Evolutionary conservation across 2,329 filamentous ascomycete genomes (phyloP).

Genomic region (Ilyonectria sp.): DNA sequence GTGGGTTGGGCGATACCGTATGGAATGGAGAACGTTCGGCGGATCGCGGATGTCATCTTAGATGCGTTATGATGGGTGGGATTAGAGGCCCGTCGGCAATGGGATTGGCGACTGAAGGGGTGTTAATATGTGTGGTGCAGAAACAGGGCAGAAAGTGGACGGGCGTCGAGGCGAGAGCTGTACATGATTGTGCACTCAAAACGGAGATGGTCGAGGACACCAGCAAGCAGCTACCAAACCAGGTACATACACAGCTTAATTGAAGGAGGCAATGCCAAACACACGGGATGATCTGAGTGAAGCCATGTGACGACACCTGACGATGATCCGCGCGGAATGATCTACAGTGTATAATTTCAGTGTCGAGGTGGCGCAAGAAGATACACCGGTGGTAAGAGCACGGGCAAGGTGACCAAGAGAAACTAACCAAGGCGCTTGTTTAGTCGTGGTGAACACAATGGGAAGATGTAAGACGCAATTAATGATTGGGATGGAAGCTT

Average conservation of each 20-base stretch:
- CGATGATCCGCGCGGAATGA: background rate
- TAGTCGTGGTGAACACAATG: background rate
- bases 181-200: conserved; percentile 10
- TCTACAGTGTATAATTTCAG: background rate
- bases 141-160: conserved; percentile 16
- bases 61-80: conserved; percentile 23
- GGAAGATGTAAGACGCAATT: background rate
- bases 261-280: background rate
- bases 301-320: background rate
- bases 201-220: background rate
- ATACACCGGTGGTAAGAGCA: background rate
- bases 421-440: background rate
- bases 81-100: background rate
- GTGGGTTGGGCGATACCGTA: conserved; percentile 6
- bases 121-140: conserved; percentile 24
- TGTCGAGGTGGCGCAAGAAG: background rate
- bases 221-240: background rate
- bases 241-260: conserved; percentile 2
- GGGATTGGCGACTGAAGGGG: background rate
- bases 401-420: background rate
- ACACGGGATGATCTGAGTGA: background rate
- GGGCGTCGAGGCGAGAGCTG: background rate
- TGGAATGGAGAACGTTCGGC: conserved; percentile 1
- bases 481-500: background rate
- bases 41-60: conserved; percentile 19